Conservation (phyloP, 2,329 filamentous ascomycete genomes). For the Pseudogymnoascus sp. region DNA sequence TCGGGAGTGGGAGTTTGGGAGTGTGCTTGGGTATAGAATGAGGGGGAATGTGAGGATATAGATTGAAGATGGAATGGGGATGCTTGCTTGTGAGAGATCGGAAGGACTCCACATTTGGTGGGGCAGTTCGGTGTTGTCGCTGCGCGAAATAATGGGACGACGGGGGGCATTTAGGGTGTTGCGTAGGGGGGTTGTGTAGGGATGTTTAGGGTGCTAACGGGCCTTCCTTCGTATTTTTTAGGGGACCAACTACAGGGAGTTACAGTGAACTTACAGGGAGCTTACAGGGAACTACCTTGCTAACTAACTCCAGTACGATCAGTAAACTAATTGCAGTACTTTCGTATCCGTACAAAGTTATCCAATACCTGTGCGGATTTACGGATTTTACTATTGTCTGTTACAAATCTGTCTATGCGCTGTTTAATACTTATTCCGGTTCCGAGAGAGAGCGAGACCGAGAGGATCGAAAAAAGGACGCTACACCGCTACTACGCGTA, state of each 20-base stretch:
- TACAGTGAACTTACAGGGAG: background rate
- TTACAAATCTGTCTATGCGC: background rate
- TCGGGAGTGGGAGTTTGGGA: background rate
- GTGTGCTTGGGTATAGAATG: background rate
- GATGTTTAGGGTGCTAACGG: background rate
- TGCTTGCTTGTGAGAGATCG: constrained; percentile 7
- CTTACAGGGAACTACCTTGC: background rate
- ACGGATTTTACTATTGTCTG: too few species aligned
- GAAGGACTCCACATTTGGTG: background rate
- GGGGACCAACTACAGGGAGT: background rate
- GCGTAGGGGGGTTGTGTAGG: background rate
- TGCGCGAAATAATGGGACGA: background rate
- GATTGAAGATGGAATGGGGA: background rate
- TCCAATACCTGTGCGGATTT: background rate
- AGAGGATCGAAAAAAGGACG: background rate
- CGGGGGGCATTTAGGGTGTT: background rate
- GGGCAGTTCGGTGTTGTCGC: background rate
- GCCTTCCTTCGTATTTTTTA: background rate
- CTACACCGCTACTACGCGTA: background rate
- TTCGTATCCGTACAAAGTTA: too few species aligned
- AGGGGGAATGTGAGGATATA: background rate
- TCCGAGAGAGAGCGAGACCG: background rate
- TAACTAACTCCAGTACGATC: background rate
- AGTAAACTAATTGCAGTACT: background rate
- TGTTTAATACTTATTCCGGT: background rate